Base-by-base conservation (phyloP, 2,329 filamentous ascomycete genomes). In the Pseudocercospora vitis region DNA sequence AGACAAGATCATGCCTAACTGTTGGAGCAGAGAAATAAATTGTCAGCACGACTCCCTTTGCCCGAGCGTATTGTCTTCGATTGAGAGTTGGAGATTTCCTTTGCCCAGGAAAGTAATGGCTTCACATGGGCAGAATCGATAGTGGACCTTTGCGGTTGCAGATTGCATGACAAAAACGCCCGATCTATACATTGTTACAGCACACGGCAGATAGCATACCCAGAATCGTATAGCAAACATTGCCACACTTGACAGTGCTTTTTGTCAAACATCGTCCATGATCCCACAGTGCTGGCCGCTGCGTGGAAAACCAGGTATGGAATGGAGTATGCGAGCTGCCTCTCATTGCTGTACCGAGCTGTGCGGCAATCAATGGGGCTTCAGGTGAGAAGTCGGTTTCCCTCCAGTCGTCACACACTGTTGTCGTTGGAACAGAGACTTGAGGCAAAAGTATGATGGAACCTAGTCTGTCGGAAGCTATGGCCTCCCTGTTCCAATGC, bases 1-100 rank as follows among this genome's bases (percentile, higher is more conserved):
- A 14, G 18, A 50, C 32, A 23, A 12, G 24, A 1, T 14, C 2
- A 7, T 44, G 18, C 59, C 63, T 58, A 67, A 69, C 48, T 62
- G 4, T 18, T 3, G 19, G 4, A 48, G 31, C 54, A 63, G 59
- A 60, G 53, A 57, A 63, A 48, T 61, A 58, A 52, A 51, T 40
- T 26, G 12, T 12, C 32, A 7, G 24, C n/a, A 19, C 35, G 44
- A 21, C 26, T 26, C 23, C 11, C 39, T 12, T 31, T 19, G 31
- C 49, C 16, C 32, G 28, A 46, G 6, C 39, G 12, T 21, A 16
- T 24, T 4, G 21, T 24, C 24, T n/a, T 32, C 26, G 9, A 16
- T 26, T 24, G 9, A 53, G 32, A 21, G 14, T 35, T 48, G 21
- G 9, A 53, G 32, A 21, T 24, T 35, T 48, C 28, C 18, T 21